A percentile compares a stretch with the other conserved stretches of the same genome.
Conservation (phyloP, 805 yeast species). For the Candida nanaspora region DNA sequence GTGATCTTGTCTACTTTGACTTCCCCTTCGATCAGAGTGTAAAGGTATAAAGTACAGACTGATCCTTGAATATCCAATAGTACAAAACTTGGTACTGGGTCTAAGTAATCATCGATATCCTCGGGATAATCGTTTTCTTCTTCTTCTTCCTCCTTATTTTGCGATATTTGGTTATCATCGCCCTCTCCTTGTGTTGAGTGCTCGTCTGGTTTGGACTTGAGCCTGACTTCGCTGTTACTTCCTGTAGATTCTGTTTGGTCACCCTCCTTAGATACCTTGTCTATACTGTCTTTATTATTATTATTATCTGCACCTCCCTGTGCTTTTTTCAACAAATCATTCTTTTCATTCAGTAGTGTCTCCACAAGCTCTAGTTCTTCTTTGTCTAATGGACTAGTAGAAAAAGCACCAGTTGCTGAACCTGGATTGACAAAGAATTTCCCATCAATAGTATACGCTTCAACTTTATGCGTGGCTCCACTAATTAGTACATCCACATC, state of each 20-base stretch:
- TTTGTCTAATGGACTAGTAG: slow-evolving; percentile 53
- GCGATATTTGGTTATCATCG: neutral
- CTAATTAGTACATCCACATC: slow-evolving; percentile 87
- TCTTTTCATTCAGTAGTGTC: slow-evolving; percentile 17
- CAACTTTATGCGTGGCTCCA: slow-evolving; percentile 92
- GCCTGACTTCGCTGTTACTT: slow-evolving; percentile 2
- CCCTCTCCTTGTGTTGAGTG: neutral
- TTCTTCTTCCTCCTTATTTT: neutral
- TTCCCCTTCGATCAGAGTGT: slow-evolving; percentile 72
- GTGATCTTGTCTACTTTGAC: slow-evolving; percentile 87
- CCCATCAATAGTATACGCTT: slow-evolving; percentile 88
- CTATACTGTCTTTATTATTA: slow-evolving; percentile 8
- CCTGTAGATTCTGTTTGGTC: too few species aligned
- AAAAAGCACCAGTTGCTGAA: slow-evolving; percentile 88
- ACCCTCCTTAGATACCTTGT: slow-evolving; percentile 1
- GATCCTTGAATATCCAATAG: slow-evolving; percentile 78
- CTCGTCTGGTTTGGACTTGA: neutral
- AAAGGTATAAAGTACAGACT: slow-evolving; percentile 75
- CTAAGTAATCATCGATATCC: slow-evolving; percentile 22
- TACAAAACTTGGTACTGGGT: slow-evolving; percentile 79
- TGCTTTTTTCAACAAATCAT: neutral
- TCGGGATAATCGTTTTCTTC: slow-evolving; percentile 12
- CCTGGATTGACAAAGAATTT: slow-evolving; percentile 96
- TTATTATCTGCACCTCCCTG: slow-evolving; percentile 7
- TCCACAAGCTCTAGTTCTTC: slow-evolving; percentile 39